Evolutionary conservation across 176 grass and related monocot genomes (phyloP).

Genomic region (Musa acuminata): DNA sequence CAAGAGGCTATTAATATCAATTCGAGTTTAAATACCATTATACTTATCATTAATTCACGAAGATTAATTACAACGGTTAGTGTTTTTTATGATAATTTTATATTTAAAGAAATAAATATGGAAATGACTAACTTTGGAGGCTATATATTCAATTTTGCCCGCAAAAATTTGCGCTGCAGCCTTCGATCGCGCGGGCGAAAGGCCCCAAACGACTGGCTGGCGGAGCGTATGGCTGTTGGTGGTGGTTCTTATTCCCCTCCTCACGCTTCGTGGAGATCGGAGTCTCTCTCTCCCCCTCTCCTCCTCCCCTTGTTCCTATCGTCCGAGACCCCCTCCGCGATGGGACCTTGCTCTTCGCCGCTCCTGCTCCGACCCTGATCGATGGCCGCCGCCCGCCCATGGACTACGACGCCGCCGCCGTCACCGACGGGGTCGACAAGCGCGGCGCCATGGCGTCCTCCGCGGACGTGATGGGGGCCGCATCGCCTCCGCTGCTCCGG

Average conservation of each 20-base stretch:
- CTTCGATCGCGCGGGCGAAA: not conserved
- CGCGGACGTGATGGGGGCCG: slow-evolving; percentile 30
- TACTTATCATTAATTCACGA: no score
- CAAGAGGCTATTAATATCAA: no score
- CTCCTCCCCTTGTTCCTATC: no score
- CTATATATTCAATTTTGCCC: no score
- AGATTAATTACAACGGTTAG: no score
- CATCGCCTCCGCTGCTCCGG: slow-evolving; percentile 22
- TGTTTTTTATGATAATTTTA: no score
- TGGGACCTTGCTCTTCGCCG: slow-evolving; percentile 29
- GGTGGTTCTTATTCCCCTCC: slow-evolving; percentile 20
- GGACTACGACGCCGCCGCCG: slow-evolving; percentile 40
- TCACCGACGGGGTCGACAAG: slow-evolving; percentile 1
- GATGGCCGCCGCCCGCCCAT: slow-evolving; percentile 29
- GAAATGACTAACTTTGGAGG: no score
- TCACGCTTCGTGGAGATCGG: not conserved
- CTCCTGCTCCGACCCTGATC: slow-evolving; percentile 23
- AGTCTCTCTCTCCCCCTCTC: not conserved
- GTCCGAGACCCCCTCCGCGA: slow-evolving; percentile 4
- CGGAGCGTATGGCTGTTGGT: slow-evolving; percentile 17
- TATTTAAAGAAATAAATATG: no score
- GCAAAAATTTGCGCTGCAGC: no score
- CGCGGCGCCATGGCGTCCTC: slow-evolving; percentile 27
- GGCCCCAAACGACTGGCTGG: slow-evolving; percentile 7
- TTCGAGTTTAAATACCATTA: no score